phyloP scores from a whole-genome alignment of 768 basidiomycete genomes.

The Tulasnella calospora region DNA sequence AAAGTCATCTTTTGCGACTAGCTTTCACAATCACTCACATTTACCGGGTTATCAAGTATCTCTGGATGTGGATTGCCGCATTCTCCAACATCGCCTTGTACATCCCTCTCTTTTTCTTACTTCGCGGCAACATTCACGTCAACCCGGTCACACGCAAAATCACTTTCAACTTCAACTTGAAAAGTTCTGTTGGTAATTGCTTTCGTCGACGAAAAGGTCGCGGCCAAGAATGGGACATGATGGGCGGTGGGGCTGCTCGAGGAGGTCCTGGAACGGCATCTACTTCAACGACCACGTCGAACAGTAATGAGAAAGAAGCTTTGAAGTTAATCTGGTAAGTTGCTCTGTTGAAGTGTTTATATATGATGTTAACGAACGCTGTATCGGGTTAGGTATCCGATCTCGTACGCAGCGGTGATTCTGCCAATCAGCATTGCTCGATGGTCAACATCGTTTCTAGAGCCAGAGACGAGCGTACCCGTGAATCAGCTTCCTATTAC shows the following conservation, averaged over 20 bases:
- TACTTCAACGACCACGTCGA: neutral
- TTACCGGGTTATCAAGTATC: constrained; percentile 4
- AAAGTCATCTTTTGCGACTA: neutral
- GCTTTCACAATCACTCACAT: neutral
- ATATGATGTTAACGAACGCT: neutral
- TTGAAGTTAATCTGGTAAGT: constrained; percentile 22
- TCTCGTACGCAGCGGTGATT: constrained; percentile 15
- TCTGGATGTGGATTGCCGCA: constrained; percentile 21
- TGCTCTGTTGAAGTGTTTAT: neutral
- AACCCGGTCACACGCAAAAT: constrained; percentile 19
- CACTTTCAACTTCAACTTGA: constrained; percentile 13
- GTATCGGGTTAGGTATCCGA: constrained; percentile 13
- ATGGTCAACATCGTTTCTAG: constrained; percentile 5
- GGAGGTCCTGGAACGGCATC: neutral
- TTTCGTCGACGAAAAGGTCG: constrained; percentile 6
- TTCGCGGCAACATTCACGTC: constrained; percentile 27
- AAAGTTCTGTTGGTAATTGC: neutral
- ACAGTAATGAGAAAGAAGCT: constrained; percentile 6
- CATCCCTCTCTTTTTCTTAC: constrained; percentile 22
- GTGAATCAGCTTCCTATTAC: constrained; percentile 13
- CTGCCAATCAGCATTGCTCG: constrained; percentile 23
- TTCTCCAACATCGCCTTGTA: constrained; percentile 19
- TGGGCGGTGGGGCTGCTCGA: neutral
- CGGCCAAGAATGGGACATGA: neutral
- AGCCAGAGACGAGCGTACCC: neutral